These are phyloP conservation scores for Oxytropis ochrocephala DNA, from an alignment of 306 rosid genomes.

Conservation along the genomic window DNA sequence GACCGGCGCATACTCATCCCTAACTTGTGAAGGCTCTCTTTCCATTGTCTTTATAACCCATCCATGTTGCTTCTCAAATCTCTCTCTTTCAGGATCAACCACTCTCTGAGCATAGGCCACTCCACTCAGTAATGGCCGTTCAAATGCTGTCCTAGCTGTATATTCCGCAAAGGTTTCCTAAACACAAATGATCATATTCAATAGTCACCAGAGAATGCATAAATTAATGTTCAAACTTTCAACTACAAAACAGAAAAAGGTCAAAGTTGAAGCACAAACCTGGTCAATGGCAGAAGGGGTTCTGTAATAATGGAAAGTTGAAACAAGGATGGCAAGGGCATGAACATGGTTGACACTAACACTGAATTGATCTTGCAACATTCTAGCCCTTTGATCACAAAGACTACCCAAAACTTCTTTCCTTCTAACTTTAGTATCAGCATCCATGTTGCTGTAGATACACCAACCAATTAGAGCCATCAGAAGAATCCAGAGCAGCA, in stretches of 20 bases:
- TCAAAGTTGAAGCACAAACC: slow-evolving; percentile 47
- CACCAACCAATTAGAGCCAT: slow-evolving; percentile 45
- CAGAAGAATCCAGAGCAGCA: slow-evolving; percentile 55
- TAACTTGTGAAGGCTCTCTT: slow-evolving; percentile 61
- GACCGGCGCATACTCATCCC: slow-evolving; percentile 97
- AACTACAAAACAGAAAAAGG: background rate
- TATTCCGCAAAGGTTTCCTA: slow-evolving; percentile 94
- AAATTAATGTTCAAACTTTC: background rate
- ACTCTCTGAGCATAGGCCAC: slow-evolving; percentile 96
- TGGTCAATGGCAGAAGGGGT: slow-evolving; percentile 93
- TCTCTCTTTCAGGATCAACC: slow-evolving; percentile 62
- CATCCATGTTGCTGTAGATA: slow-evolving; percentile 69
- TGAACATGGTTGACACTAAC: slow-evolving; percentile 98
- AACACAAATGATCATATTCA: background rate
- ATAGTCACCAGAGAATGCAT: background rate
- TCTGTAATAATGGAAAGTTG: slow-evolving; percentile 87
- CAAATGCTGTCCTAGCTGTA: slow-evolving; percentile 93
- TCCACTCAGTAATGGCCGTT: slow-evolving; percentile 91
- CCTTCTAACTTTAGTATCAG: slow-evolving; percentile 69
- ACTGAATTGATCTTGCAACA: slow-evolving; percentile 95
- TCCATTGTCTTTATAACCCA: slow-evolving; percentile 93
- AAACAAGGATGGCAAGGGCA: slow-evolving; percentile 93
- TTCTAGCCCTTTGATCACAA: slow-evolving; percentile 96
- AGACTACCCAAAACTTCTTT: slow-evolving; percentile 72
- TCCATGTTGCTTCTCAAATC: slow-evolving; percentile 75